Base-by-base conservation (phyloP, 1,284 basidiomycete species). In the Volvariella volvacea region DNA sequence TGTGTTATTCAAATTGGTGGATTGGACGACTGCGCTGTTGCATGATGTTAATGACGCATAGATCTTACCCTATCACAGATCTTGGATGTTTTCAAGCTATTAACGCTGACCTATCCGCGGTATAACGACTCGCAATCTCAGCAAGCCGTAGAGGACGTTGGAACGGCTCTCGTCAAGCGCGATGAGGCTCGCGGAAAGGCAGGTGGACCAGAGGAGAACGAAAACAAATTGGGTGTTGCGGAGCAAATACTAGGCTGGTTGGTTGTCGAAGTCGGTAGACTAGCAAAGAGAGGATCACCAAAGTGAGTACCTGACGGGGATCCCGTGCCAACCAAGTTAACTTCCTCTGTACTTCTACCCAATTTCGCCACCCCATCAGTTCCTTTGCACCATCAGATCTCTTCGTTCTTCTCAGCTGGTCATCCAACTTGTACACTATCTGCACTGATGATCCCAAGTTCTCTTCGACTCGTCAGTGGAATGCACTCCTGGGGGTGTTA, bases 361-460 rank as follows among this genome's bases (percentile, higher is more conserved):
- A 46, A 34, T 40, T 28, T 28, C 25, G 6, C 51, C 22, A 37
- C 17, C 51, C 17, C 52, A 12, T 12, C 50, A 83, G 82, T 52
- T 73, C 81, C 4, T 73, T 76, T 55, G 80, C 84, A 1, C 65
- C 82, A 4, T 63, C 76, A 4, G 78, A 85, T 50, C 55, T 85
- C 25, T 86, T 85, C 55, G 78, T 86, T 15, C 73, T 92, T 4
- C 68, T 90, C 28, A 80, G 71, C 51, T 92, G 89, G 87, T 68
- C 78, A 4, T 84, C 81, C 55, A 72, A 71, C 10, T 60, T 90
- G 33, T 88, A 87, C 55, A 61, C 69, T 3, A 64, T 68, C 7
- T 78, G 73, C 49, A 53, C 76, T 9, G 57, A 68, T 42, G 71
- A 73, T 41, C 59, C 66, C 2, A 56, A 68, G 16, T 78, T 80